These are phyloP conservation scores for Hypoxylon intermedium DNA, from an alignment of 495 filamentous ascomycete species.

Conservation along the genomic window DNA sequence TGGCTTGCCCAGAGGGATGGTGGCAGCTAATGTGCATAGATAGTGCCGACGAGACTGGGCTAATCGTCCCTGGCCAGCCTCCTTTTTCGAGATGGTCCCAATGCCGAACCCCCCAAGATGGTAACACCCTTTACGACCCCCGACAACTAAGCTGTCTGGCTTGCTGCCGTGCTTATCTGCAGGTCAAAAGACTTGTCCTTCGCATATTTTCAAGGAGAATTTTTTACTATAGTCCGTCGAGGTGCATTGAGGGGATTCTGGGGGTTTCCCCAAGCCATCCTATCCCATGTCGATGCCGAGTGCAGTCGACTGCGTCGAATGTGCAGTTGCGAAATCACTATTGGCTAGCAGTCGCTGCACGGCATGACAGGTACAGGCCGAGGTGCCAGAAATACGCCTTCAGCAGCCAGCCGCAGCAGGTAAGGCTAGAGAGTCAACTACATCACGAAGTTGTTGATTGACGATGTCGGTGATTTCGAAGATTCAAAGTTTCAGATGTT, in stretches of 20 bases:
- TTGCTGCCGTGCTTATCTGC: constrained; percentile 33
- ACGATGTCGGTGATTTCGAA: constrained; percentile 10
- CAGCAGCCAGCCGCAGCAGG: constrained; percentile 20
- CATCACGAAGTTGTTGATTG: constrained; percentile 3
- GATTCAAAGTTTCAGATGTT: neutral
- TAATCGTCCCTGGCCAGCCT: constrained; percentile 4
- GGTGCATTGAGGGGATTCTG: constrained; percentile 9
- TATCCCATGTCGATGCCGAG: constrained; percentile 8
- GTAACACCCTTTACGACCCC: constrained; percentile 18
- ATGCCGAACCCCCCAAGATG: constrained; percentile 30
- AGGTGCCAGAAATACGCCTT: constrained; percentile 3
- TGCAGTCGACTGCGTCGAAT: constrained; percentile 5
- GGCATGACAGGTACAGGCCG: constrained; percentile 3
- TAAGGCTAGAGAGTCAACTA: constrained; percentile 7
- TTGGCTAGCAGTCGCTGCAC: constrained; percentile 8
- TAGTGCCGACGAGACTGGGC: constrained; percentile 30
- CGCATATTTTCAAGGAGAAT: constrained; percentile 26
- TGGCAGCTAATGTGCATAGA: constrained; percentile 4
- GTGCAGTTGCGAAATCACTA: constrained; percentile 7
- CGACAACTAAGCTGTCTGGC: constrained; percentile 14
- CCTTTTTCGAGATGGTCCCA: neutral
- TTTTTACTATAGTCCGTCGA: constrained; percentile 15
- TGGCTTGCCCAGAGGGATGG: constrained; percentile 11
- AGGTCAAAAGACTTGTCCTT: constrained; percentile 21
- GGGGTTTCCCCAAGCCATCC: constrained; percentile 1